Percentiles rank a stretch among this genome's conserved stretches.
phyloP scores from a whole-genome alignment of 164 flowering plant species.

The Buxus sempervirens region DNA sequence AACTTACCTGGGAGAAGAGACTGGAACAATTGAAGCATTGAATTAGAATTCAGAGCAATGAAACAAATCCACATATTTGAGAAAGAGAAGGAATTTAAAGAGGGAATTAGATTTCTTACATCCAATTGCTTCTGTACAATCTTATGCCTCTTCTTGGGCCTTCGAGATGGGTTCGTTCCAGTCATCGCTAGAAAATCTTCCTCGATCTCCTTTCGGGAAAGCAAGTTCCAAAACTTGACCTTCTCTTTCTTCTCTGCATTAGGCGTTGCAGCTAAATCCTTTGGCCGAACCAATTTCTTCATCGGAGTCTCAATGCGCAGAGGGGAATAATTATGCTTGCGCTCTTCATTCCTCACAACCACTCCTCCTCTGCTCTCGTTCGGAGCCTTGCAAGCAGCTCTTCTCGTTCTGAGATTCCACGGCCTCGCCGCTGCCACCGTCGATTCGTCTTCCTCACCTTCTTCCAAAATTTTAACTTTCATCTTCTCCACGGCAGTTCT shows the following conservation, averaged over 20 bases:
- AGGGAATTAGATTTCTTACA: slow-evolving; percentile 27
- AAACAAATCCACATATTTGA: neutral
- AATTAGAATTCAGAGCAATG: neutral
- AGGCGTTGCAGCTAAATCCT: slow-evolving; percentile 11
- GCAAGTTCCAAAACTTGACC: slow-evolving; percentile 31
- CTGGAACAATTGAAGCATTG: slow-evolving; percentile 17
- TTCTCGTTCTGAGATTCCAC: slow-evolving; percentile 75
- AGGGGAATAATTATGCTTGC: slow-evolving; percentile 22
- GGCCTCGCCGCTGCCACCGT: slow-evolving; percentile 29
- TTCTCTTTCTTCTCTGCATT: slow-evolving; percentile 34
- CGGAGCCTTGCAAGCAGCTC: no score
- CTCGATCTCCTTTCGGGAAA: slow-evolving; percentile 49
- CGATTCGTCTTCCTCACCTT: slow-evolving; percentile 18
- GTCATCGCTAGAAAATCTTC: slow-evolving; percentile 51
- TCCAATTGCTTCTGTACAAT: slow-evolving; percentile 44
- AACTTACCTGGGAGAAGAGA: slow-evolving; percentile 36
- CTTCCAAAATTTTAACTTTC: slow-evolving; percentile 37
- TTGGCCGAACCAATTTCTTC: slow-evolving; percentile 20
- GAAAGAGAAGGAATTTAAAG: neutral
- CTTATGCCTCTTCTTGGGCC: slow-evolving; percentile 56
- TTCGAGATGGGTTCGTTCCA: slow-evolving; percentile 43
- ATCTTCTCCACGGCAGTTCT: slow-evolving; percentile 48
- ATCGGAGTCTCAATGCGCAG: slow-evolving; percentile 21
- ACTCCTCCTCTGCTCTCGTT: slow-evolving; percentile 18
- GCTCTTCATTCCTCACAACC: slow-evolving; percentile 19